A percentile compares a stretch with the other conserved stretches of the same genome.
Evolutionary conservation across 2,329 filamentous ascomycete genomes (phyloP).

Genomic region (Didymella pomorum): DNA sequence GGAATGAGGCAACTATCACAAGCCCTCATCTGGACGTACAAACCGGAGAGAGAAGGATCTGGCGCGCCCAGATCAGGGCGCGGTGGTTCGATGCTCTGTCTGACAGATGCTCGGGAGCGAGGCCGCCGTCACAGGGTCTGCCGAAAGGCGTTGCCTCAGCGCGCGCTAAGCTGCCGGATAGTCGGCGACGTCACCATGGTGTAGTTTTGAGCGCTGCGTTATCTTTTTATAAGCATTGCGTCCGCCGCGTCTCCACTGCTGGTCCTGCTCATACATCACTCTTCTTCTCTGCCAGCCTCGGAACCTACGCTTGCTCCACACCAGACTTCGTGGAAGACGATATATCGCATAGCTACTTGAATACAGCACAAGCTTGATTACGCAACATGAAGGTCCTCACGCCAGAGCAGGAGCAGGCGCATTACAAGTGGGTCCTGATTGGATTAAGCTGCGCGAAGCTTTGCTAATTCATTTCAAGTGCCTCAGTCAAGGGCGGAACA

Average conservation of each 20-base stretch:
- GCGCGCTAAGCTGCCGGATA: slow-evolving; percentile 28
- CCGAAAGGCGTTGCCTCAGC: slow-evolving; percentile 39
- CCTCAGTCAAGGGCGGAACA: slow-evolving; percentile 80
- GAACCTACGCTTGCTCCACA: not conserved
- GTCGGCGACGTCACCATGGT: slow-evolving; percentile 51
- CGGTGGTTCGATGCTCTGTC: slow-evolving; percentile 29
- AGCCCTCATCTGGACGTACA: not conserved
- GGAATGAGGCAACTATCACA: slow-evolving; percentile 12
- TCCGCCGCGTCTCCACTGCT: slow-evolving; percentile 23
- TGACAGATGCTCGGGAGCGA: slow-evolving; percentile 11
- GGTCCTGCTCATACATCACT: slow-evolving; percentile 9
- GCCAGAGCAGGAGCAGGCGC: slow-evolving; percentile 87
- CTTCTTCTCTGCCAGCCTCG: not conserved
- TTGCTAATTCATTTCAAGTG: slow-evolving; percentile 51
- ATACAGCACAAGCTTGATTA: slow-evolving; percentile 9
- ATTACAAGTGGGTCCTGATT: slow-evolving; percentile 70
- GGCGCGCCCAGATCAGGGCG: slow-evolving; percentile 25
- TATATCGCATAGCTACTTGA: not conserved
- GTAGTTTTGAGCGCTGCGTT: slow-evolving; percentile 33
- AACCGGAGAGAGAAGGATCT: slow-evolving; percentile 11
- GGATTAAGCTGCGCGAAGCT: not conserved
- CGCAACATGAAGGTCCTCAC: slow-evolving; percentile 88
- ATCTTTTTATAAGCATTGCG: slow-evolving; percentile 40
- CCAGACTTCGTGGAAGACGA: not conserved
- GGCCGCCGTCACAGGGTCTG: slow-evolving; percentile 33